phyloP scores from a whole-genome alignment of 2,329 filamentous ascomycete genomes.

The Penicillium hesseltinei region DNA sequence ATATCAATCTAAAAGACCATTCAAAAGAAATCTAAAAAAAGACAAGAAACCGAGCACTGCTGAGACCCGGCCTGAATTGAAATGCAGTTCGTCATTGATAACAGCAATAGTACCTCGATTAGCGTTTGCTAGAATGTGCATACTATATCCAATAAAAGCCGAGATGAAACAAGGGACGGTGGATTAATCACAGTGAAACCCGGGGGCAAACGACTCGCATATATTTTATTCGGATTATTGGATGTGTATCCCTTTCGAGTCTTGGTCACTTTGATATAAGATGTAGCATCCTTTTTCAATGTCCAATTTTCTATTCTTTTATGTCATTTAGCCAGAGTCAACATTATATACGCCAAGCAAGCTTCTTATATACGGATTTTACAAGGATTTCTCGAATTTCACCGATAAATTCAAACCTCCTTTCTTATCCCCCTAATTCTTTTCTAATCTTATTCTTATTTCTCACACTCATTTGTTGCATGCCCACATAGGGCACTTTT shows the following conservation, averaged over 20 bases:
- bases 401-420: background rate
- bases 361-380: constrained; percentile 1
- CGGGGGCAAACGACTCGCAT: background rate
- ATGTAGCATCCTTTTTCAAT: background rate
- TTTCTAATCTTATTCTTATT: background rate
- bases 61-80: background rate
- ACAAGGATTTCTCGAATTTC: background rate
- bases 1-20: no score
- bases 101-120: background rate
- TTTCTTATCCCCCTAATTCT: background rate
- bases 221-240: background rate
- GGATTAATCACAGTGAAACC: constrained; percentile 20
- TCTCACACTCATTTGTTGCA: background rate
- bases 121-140: constrained; percentile 11
- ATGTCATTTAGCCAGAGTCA: background rate
- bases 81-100: background rate
- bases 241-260: background rate
- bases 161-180: constrained; percentile 24
- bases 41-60: background rate
- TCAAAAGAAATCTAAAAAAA: no score
- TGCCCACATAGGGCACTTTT: constrained; percentile 3
- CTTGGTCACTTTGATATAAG: background rate
- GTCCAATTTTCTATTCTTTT: background rate
- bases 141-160: constrained; percentile 6
- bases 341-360: constrained; percentile 7